A percentile compares a stretch with the other conserved stretches of the same genome.
phyloP scores from a whole-genome alignment of 2,329 filamentous ascomycete genomes.

The Zymoseptoria passerinii region DNA sequence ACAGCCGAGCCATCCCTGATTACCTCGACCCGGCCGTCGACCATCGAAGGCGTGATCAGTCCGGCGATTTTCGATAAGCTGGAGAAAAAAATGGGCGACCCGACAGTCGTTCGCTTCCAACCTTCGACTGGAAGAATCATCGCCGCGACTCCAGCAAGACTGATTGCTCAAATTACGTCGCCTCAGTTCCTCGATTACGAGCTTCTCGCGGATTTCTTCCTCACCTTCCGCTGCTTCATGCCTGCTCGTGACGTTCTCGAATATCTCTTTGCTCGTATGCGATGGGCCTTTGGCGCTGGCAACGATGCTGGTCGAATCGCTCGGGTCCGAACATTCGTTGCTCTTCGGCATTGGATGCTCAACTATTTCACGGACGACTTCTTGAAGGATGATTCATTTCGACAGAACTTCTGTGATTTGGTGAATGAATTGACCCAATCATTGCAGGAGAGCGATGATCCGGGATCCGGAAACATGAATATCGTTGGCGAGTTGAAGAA shows the following conservation, averaged over 20 bases:
- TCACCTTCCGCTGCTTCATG: constrained; percentile 86
- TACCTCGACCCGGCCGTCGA: constrained; percentile 5
- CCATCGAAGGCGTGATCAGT: constrained; percentile 13
- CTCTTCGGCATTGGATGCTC: constrained; percentile 90
- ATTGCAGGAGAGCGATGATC: constrained; percentile 44
- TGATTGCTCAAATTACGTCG: constrained; percentile 94
- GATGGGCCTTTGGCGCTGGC: constrained; percentile 72
- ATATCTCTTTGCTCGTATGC: constrained; percentile 74
- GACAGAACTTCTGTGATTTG: constrained; percentile 68
- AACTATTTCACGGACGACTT: constrained; percentile 98
- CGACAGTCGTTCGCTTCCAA: constrained; percentile 74
- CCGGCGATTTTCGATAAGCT: constrained; percentile 76
- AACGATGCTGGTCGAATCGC: constrained; percentile 88
- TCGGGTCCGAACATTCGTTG: constrained; percentile 91
- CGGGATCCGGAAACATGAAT: constrained; percentile 61
- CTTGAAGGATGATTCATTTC: constrained; percentile 63
- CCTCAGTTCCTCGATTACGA: constrained; percentile 95
- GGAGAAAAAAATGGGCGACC: constrained; percentile 73
- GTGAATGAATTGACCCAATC: constrained; percentile 57
- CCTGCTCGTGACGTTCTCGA: constrained; percentile 66
- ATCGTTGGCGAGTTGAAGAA: constrained; percentile 92
- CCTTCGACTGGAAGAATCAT: constrained; percentile 63
- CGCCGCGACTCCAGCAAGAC: constrained; percentile 79
- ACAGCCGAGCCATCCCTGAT: constrained; percentile 7
- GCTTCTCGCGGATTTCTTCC: constrained; percentile 92